Evolutionary conservation across 768 basidiomycete genomes (phyloP).

Genomic region (Amanita phalloides): DNA sequence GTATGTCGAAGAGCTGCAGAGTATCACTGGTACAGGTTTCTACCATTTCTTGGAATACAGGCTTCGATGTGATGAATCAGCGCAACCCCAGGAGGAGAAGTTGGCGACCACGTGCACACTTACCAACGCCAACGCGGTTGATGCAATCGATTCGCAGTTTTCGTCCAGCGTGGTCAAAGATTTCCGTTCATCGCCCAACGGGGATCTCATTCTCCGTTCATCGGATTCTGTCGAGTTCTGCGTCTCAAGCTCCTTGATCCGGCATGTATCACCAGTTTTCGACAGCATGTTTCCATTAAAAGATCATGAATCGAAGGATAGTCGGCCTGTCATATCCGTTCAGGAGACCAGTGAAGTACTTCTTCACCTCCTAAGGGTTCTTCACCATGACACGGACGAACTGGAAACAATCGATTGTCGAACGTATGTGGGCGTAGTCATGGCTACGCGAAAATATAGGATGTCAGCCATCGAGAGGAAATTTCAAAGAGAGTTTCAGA

Average conservation of each 20-base stretch:
- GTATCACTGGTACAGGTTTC: not conserved
- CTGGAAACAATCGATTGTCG: not conserved
- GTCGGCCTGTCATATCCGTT: constrained; percentile 5
- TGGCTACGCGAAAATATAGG: not conserved
- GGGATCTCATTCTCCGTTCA: constrained; percentile 16
- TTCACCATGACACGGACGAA: constrained; percentile 2
- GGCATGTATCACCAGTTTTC: constrained; percentile 20
- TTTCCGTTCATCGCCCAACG: not conserved
- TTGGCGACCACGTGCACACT: too few relatives aligned
- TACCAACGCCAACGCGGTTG: not conserved
- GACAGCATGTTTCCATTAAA: constrained; percentile 16
- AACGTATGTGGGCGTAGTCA: not conserved
- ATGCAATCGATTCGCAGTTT: not conserved
- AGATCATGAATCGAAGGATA: constrained; percentile 4
- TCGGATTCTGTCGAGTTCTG: constrained; percentile 21
- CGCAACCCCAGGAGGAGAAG: not conserved
- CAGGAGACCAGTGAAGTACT: constrained; percentile 7
- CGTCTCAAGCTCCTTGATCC: constrained; percentile 15
- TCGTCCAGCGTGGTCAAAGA: too few relatives aligned
- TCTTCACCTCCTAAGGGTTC: constrained; percentile 1
- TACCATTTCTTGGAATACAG: not conserved
- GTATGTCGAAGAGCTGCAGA: not conserved
- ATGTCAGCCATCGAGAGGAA: constrained; percentile 1
- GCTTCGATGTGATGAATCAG: not conserved
- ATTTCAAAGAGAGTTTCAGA: not conserved